phyloP scores from a whole-genome alignment of 768 basidiomycete genomes.

The Tulasnella sp. region DNA sequence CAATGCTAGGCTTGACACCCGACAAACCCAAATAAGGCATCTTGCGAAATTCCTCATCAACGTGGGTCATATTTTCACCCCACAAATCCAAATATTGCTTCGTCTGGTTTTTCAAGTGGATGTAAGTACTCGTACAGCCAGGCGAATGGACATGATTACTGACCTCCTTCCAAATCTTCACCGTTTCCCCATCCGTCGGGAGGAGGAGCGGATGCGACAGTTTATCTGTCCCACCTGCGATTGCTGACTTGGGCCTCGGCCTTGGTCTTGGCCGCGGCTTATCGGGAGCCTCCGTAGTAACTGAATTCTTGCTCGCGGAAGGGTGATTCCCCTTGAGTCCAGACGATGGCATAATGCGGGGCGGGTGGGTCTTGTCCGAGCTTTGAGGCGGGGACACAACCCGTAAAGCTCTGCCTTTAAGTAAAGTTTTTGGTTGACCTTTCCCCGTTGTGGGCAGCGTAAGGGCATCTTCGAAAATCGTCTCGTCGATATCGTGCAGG shows the following conservation, averaged over 20 bases:
- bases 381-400: neutral
- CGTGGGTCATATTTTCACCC: neutral
- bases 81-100: neutral
- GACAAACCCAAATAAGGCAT: neutral
- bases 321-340: neutral
- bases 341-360: neutral
- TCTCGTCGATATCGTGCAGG: neutral
- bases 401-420: neutral
- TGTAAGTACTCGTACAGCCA: neutral
- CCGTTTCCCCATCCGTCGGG: neutral
- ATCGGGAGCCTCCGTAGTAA: neutral
- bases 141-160: neutral
- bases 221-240: neutral
- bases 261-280: neutral
- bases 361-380: neutral
- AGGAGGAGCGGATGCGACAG: neutral
- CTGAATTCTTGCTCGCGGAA: neutral
- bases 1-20: neutral
- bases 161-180: neutral
- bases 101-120: neutral
- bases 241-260: neutral
- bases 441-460: neutral
- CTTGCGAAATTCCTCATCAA: neutral
- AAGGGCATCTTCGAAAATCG: neutral
- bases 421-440: neutral